Evolutionary conservation across 2,329 filamentous ascomycete species (phyloP).

Genomic region (Chrysosporium queenslandicum): DNA sequence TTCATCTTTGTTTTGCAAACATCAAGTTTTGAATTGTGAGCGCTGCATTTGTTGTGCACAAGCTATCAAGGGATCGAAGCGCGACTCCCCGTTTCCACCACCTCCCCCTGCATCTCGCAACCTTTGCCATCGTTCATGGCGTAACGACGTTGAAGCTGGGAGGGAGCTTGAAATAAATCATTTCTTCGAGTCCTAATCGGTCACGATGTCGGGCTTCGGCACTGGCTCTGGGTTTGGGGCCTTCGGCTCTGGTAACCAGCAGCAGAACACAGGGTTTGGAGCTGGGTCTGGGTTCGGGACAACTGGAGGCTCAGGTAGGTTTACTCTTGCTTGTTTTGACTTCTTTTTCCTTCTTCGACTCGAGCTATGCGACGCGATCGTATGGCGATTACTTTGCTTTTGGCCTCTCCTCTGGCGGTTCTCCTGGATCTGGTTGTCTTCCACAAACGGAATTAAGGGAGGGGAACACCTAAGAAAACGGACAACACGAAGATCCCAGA

Average conservation of each 20-base stretch:
- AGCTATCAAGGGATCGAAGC: not conserved
- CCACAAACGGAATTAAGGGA: not conserved
- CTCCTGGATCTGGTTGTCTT: slow-evolving; percentile 9
- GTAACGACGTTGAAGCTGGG: not conserved
- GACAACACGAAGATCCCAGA: slow-evolving; percentile 1
- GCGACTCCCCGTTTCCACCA: not conserved
- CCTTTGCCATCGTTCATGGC: slow-evolving; percentile 6
- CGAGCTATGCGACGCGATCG: not conserved
- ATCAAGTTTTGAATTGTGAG: not conserved
- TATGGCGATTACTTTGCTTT: not conserved
- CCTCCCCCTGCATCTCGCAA: not conserved
- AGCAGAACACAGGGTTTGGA: slow-evolving; percentile 17
- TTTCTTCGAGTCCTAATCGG: slow-evolving; percentile 1
- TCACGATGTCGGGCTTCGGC: slow-evolving; percentile 17
- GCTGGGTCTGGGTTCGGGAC: slow-evolving; percentile 11
- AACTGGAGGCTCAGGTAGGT: slow-evolving; percentile 17
- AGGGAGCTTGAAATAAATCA: slow-evolving; percentile 1
- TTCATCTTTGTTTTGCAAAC: not conserved
- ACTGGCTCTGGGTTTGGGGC: slow-evolving; percentile 16
- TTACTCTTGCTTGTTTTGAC: slow-evolving; percentile 6
- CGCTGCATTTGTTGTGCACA: not conserved
- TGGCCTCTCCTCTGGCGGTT: slow-evolving; percentile 6
- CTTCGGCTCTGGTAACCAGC: slow-evolving; percentile 16
- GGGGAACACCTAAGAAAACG: not conserved
- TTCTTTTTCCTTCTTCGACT: slow-evolving; percentile 4